Conservation (phyloP, 139 green algal species). For the Chara braunii region DNA sequence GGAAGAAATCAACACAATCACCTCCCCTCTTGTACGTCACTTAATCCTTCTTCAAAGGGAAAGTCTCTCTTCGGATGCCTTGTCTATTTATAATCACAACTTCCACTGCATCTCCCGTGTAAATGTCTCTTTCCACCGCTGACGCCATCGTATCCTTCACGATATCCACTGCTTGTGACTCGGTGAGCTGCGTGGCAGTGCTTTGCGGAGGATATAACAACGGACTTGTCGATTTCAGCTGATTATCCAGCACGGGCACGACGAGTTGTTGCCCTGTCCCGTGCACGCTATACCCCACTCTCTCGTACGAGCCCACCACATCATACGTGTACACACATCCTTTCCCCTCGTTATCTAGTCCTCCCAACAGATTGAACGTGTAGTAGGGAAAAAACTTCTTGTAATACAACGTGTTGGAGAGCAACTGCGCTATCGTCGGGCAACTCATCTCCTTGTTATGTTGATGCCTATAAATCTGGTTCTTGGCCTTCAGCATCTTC, state of each 20-base stretch:
- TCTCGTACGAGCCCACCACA: conserved; percentile 88
- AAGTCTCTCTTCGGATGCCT: conserved; percentile 59
- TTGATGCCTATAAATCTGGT: conserved; percentile 59
- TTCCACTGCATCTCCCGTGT: conserved; percentile 93
- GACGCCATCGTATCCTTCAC: conserved; percentile 93
- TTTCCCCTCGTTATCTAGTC: conserved; percentile 80
- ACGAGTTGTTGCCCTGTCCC: conserved; percentile 91
- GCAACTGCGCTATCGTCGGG: conserved; percentile 80
- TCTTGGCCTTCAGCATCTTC: conserved; percentile 67
- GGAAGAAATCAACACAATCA: no score
- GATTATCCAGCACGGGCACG: conserved; percentile 97
- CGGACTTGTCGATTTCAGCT: conserved; percentile 84
- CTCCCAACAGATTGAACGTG: conserved; percentile 93
- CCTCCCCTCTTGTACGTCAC: no score
- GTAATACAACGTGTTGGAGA: conserved; percentile 82
- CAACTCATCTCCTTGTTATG: conserved; percentile 84
- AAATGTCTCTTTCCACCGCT: conserved; percentile 95
- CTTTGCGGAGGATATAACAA: conserved; percentile 10
- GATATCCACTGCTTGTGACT: conserved; percentile 82
- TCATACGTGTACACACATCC: conserved; percentile 97
- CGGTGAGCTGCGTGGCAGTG: conserved; percentile 35
- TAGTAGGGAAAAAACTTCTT: conserved; percentile 99
- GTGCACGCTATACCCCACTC: conserved; percentile 50
- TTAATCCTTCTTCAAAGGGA: conserved; percentile 88
- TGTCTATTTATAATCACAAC: conserved; percentile 89